Evolutionary conservation across 1,139 yeast species (phyloP), one percentile per base, ranked within the genome.

Genomic region (Pneumocystis jirovecii): DNA sequence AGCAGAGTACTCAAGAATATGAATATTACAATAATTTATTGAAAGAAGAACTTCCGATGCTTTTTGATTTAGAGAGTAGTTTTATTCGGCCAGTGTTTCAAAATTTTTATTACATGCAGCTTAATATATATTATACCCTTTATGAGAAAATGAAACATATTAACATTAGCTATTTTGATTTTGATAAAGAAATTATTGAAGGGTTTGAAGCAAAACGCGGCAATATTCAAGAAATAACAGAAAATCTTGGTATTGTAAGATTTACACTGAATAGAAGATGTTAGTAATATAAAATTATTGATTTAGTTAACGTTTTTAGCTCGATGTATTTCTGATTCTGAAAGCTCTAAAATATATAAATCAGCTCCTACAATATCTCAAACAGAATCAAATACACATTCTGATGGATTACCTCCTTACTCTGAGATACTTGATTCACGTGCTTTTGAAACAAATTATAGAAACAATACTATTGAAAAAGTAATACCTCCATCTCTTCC

Each of bases 21-120:
- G 95, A 93, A 75, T 93, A 93, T 78, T 95, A 87, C 78, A 93
- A 95, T 76, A 96, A 93, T 68, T 83, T 93, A 89, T 81, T 95
- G 77, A 93, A 91, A 78, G 83, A 81, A 57, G 97, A 93, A 75
- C 80, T 93, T 69, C 98, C 98, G 25, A 78, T 86, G 64, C 79
- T 93, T 74, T 93, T 93, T 76, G 84, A 83, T 72, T 81, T 93
- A 77, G 97, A 93, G 77, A 87, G 90, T 10, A 95, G 90, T 72
- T 89, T 93, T 74, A 91, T 93, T 74, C 85, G 84, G 73, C 98
- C 98, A 15, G 79, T 93, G 72, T 95, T 93, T 78, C 95, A 91
- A 71, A 86, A 95, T 67, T 86, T 93, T 76, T 93, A 93, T 78
- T 93, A 85, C 80, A 93, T 95, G 97, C 99, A 93, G 78, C 82